phyloP scores from a whole-genome alignment of 2,329 filamentous ascomycete species.

The Phoma sp. region DNA sequence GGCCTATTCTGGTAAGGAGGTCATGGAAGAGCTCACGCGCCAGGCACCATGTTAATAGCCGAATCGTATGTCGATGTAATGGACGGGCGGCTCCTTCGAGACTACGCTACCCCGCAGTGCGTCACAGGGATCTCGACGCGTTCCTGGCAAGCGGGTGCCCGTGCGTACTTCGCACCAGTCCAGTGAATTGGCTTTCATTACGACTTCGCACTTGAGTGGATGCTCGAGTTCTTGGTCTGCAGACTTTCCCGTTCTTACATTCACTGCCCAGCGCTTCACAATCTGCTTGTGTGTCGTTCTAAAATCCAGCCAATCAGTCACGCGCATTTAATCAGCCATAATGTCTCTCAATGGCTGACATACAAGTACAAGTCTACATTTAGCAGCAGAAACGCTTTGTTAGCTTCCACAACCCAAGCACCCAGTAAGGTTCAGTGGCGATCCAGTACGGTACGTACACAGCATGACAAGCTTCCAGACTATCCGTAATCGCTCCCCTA shows the following conservation, averaged over 20 bases:
- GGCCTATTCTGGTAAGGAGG: conserved; percentile 10
- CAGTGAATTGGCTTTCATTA: not conserved
- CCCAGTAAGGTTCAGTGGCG: too few species aligned
- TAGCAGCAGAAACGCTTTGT: not conserved
- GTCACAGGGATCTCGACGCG: conserved; percentile 10
- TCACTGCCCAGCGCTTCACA: not conserved
- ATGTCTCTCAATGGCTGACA: not conserved
- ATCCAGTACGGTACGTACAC: too few species aligned
- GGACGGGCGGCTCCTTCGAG: not conserved
- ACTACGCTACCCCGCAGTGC: conserved; percentile 16
- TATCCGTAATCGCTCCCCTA: too few species aligned
- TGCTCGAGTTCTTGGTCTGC: not conserved
- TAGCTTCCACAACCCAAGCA: not conserved
- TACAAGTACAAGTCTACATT: not conserved
- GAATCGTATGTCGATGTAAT: conserved; percentile 3
- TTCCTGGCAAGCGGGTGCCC: conserved; percentile 11
- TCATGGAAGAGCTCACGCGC: conserved; percentile 13
- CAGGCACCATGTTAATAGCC: conserved; percentile 3
- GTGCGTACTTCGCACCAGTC: not conserved
- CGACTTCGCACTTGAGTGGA: not conserved
- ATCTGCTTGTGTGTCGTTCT: too few species aligned
- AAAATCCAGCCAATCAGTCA: not conserved
- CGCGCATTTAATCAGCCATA: not conserved
- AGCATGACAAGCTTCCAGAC: too few species aligned
- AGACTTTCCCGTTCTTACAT: not conserved